A percentile compares a stretch with the other conserved stretches of the same genome.
These are phyloP conservation scores for Erigeron philadelphicus DNA, from an alignment of 140 eudicot genomes.

Conservation along the genomic window DNA sequence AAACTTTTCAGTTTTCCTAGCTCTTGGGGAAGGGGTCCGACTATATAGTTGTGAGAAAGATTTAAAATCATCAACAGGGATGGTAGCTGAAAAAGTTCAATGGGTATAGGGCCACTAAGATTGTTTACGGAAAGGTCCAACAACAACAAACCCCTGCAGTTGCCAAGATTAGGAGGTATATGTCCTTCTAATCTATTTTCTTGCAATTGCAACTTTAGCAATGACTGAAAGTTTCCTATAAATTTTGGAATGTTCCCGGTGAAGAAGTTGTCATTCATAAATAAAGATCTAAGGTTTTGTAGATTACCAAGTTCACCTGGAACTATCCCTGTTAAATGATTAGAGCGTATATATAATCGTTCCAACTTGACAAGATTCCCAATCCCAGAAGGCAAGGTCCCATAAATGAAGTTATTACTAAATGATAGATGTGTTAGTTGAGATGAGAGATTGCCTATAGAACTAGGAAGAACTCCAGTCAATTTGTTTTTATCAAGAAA, in stretches of 20 bases:
- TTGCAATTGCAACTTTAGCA: not conserved
- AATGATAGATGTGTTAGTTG: conserved; percentile 13
- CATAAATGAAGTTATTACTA: conserved; percentile 7
- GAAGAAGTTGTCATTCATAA: conserved; percentile 11
- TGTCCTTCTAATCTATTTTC: conserved; percentile 23
- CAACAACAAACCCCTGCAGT: conserved; percentile 20
- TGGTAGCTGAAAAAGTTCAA: conserved; percentile 20
- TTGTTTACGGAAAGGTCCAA: conserved; percentile 29
- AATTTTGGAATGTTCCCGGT: conserved; percentile 27
- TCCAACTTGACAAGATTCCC: conserved; percentile 25
- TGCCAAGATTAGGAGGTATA: conserved; percentile 28
- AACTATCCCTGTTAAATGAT: conserved; percentile 33
- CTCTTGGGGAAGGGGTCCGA: conserved; percentile 26
- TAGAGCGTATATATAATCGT: not conserved
- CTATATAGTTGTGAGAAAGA: conserved; percentile 27
- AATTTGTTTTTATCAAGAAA: conserved; percentile 7
- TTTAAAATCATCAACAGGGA: conserved; percentile 11
- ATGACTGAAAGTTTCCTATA: conserved; percentile 25
- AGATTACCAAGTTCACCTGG: conserved; percentile 31
- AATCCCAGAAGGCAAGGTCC: conserved; percentile 27
- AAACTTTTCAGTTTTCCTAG: conserved; percentile 28
- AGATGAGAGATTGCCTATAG: conserved; percentile 32
- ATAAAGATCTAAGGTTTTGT: not conserved
- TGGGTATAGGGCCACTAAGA: conserved; percentile 23
- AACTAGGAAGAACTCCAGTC: conserved; percentile 29